Evolutionary conservation across 192 early-diverging fungal genomes (phyloP).

Genomic region (Coemansia sp.): DNA sequence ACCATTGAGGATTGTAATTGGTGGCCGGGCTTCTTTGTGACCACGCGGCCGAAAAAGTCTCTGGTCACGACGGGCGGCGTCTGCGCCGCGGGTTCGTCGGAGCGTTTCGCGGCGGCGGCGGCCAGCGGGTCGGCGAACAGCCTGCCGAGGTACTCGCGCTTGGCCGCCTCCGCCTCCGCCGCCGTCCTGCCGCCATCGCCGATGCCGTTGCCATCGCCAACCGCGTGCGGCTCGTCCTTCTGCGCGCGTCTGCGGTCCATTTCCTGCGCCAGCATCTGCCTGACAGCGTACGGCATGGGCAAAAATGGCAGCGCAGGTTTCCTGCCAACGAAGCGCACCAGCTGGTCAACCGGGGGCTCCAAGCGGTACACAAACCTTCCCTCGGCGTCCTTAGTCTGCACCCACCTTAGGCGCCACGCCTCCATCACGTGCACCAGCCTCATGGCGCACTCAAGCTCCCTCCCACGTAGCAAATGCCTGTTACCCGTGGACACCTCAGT

Average conservation of each 20-base stretch:
- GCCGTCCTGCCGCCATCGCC: constrained; percentile 8
- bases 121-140: constrained; percentile 35
- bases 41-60: constrained; percentile 84
- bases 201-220: constrained; percentile 18
- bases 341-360: constrained; percentile 71
- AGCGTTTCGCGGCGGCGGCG: background rate
- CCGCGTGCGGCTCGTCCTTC: constrained; percentile 28
- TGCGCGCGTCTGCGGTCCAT: constrained; percentile 41
- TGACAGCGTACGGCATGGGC: constrained; percentile 68
- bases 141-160: constrained; percentile 23
- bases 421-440: constrained; percentile 38
- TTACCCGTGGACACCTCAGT: constrained; percentile 66
- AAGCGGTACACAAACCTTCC: constrained; percentile 49
- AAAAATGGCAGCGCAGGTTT: constrained; percentile 28
- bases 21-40: constrained; percentile 29
- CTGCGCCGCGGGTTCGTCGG: constrained; percentile 2
- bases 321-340: constrained; percentile 20
- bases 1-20: no score
- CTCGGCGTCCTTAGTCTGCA: constrained; percentile 30
- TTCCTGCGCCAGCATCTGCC: constrained; percentile 81
- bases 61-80: constrained; percentile 8
- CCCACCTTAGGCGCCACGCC: constrained; percentile 24
- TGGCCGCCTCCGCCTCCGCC: constrained; percentile 17
- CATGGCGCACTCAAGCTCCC: constrained; percentile 16
- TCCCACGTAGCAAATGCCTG: constrained; percentile 40